Evolutionary conservation across 768 basidiomycete genomes (phyloP).

Genomic region (Tubosaeta sp.): DNA sequence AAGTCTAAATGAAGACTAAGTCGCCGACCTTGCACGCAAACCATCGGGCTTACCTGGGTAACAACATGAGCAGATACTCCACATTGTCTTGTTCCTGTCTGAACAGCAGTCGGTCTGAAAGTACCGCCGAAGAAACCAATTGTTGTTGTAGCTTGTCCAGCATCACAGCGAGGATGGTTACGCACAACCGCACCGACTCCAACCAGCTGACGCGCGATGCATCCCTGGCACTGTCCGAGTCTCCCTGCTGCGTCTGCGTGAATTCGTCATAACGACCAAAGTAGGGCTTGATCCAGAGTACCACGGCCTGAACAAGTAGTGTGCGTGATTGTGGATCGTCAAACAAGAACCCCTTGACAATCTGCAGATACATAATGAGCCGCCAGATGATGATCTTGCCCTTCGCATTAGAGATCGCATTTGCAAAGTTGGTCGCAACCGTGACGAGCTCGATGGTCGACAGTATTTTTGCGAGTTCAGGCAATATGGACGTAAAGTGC

Average conservation of each 20-base stretch:
- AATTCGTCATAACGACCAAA: conserved; percentile 91
- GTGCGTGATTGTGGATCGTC: conserved; percentile 76
- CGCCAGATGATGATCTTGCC: conserved; percentile 93
- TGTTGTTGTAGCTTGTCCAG: conserved; percentile 84
- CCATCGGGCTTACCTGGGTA: conserved; percentile 64
- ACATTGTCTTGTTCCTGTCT: conserved; percentile 89
- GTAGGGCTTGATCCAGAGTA: conserved; percentile 93
- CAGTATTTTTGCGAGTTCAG: conserved; percentile 81
- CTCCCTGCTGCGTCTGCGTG: conserved; percentile 54
- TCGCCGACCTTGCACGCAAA: not conserved
- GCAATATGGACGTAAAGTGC: conserved; percentile 88
- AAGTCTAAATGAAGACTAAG: conserved; percentile 44
- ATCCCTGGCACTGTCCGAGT: conserved; percentile 65
- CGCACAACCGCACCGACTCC: conserved; percentile 84
- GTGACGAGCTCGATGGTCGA: conserved; percentile 79
- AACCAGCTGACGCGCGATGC: conserved; percentile 81
- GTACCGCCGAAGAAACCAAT: conserved; percentile 61
- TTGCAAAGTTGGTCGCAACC: conserved; percentile 82
- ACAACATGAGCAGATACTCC: conserved; percentile 74
- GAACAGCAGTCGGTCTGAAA: conserved; percentile 55
- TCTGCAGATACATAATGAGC: conserved; percentile 88
- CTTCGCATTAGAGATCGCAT: conserved; percentile 69
- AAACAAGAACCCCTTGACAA: conserved; percentile 85
- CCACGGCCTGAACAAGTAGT: conserved; percentile 78
- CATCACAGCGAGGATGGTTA: conserved; percentile 86